A percentile compares a stretch with the other conserved stretches of the same genome.
Evolutionary conservation across 371 early-diverging fungal genomes (phyloP).

Genomic region (Blakeslea trispora): DNA sequence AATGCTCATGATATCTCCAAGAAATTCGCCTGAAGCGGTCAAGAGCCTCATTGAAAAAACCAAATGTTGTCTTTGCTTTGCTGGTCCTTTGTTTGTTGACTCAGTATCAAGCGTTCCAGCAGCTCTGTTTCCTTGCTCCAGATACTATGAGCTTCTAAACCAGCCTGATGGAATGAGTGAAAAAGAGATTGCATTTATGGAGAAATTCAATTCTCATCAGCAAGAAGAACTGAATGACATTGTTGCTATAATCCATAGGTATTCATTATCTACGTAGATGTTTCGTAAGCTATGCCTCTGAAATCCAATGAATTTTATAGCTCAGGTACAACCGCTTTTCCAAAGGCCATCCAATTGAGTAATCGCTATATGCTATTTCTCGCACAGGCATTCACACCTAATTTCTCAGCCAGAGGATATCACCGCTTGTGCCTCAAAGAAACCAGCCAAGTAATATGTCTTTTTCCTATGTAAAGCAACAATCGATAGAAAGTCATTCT

Average conservation of each 20-base stretch:
- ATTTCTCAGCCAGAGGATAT: neutral
- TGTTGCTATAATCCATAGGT: too few species aligned
- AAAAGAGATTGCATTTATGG: too few species aligned
- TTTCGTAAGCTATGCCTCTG: neutral
- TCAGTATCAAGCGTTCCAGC: too few species aligned
- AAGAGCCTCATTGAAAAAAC: too few species aligned
- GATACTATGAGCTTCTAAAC: too few species aligned
- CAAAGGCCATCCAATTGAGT: constrained; percentile 31
- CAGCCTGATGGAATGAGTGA: too few species aligned
- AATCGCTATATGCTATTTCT: constrained; percentile 18
- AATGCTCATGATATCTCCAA: too few species aligned
- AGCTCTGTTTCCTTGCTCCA: too few species aligned
- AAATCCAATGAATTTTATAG: constrained; percentile 3
- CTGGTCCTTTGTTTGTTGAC: neutral
- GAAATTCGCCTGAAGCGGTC: too few species aligned
- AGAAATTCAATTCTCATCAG: too few species aligned
- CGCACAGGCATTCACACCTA: neutral
- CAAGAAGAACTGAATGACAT: too few species aligned
- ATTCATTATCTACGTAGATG: neutral
- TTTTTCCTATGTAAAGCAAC: constrained; percentile 4
- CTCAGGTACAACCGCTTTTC: constrained; percentile 30
- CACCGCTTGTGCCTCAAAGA: neutral
- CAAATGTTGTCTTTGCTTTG: too few species aligned
- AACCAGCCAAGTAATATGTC: neutral
- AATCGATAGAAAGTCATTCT: neutral